phyloP scores from a whole-genome alignment of 2,329 filamentous ascomycete species.

The Ophiostoma perfectum region DNA sequence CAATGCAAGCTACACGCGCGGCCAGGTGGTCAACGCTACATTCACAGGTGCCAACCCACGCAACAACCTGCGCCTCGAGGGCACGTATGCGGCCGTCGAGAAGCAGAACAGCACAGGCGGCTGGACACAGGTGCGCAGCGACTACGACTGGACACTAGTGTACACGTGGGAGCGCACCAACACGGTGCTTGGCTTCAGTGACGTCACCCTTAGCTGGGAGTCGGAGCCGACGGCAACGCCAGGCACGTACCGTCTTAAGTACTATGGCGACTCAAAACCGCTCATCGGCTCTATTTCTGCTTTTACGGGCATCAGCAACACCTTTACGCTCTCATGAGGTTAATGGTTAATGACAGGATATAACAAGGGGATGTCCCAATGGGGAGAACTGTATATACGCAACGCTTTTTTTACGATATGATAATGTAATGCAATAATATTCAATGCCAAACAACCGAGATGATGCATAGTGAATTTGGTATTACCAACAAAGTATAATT shows the following conservation, averaged over 20 bases:
- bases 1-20: constrained; percentile 47
- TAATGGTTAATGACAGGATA: not conserved
- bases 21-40: constrained; percentile 56
- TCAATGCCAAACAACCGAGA: not conserved
- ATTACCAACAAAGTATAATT: constrained; percentile 1
- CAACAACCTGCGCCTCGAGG: constrained; percentile 74
- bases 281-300: constrained; percentile 48
- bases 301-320: constrained; percentile 45
- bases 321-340: constrained; percentile 29
- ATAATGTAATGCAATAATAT: not conserved
- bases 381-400: not conserved
- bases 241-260: constrained; percentile 70
- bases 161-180: constrained; percentile 74
- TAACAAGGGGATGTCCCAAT: not conserved
- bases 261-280: constrained; percentile 75
- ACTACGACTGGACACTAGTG: constrained; percentile 75
- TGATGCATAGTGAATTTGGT: not conserved
- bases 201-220: constrained; percentile 73
- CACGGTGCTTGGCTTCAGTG: constrained; percentile 64
- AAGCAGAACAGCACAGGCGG: constrained; percentile 39
- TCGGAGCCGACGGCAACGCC: constrained; percentile 54
- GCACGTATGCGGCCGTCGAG: constrained; percentile 74
- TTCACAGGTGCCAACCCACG: constrained; percentile 86
- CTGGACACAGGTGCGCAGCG: constrained; percentile 67
- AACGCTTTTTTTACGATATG: not conserved